Evolutionary conservation across 2,329 filamentous ascomycete species (phyloP), one percentile per base, ranked within the genome.

Genomic region (Cladosporium sp.): DNA sequence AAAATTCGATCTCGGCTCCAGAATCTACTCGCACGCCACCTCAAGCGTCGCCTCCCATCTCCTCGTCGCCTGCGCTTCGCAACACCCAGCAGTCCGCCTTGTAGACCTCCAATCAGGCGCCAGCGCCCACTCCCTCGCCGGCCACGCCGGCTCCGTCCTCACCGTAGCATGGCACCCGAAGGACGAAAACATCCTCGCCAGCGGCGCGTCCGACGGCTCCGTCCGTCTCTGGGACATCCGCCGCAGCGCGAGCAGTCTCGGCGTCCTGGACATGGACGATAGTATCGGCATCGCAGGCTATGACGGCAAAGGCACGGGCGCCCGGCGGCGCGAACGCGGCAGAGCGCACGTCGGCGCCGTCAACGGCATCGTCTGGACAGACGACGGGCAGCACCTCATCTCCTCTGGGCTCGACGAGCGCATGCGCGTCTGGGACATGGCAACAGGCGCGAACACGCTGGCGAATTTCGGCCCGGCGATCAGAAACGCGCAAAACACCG

Each of bases 151-250:
- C 7, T 76, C 78, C 8, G 76, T 84, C 42, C 73, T 84, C 18
- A 79, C 79, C 47, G 78, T 82, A 20, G 79, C 83, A 3, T 97
- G 93, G 93, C 92, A 88, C 51, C 91, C 91, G 0, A 80, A 81
- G 4, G 77, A 85, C 42, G 88, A 91, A 41, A 81, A 96, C 62
- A 75, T 95, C 3, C 78, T 97, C 2, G 88, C 86, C 8, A 92
- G 88, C 44, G 89, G 88, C 0, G 87, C 89, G n/a, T 81, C 84
- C 1, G 91, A 97, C 64, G 91, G 91, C 17, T 85, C 83, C 8
- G 83, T 91, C 2, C 82, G 90, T 18, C 74, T 96, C 30, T 97
- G 92, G 85, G 92, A 97, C 65, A 80, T 96, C 20, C 80, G 92
- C 3, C 83, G 88, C 27, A 87, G 88, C 24, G 85, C 86, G 17